Percentiles rank a stretch among this genome's conserved stretches.
These are phyloP conservation scores for Anacardium occidentale DNA, from an alignment of 345 rosid species.

Conservation along the genomic window DNA sequence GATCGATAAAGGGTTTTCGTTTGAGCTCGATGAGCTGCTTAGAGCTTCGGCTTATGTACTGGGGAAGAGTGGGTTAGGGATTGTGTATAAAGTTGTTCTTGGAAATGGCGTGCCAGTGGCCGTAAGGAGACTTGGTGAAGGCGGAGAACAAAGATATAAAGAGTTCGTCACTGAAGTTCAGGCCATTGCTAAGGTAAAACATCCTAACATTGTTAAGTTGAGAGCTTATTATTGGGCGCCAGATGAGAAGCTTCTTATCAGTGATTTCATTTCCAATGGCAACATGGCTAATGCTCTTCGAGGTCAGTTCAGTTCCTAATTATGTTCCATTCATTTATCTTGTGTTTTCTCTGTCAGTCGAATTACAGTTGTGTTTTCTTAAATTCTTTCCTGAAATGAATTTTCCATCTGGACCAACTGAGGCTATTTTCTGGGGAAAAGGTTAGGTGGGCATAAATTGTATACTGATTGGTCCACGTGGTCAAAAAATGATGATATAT, in stretches of 20 bases:
- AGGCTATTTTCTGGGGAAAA: not conserved
- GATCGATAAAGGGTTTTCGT: slow-evolving; percentile 82
- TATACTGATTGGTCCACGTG: slow-evolving; percentile 21
- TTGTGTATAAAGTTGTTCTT: slow-evolving; percentile 93
- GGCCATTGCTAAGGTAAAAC: slow-evolving; percentile 87
- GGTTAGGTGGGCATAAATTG: not conserved
- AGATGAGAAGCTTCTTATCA: slow-evolving; percentile 91
- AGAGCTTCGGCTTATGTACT: slow-evolving; percentile 95
- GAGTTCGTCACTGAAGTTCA: slow-evolving; percentile 89
- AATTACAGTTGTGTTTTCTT: not conserved
- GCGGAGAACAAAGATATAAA: slow-evolving; percentile 88
- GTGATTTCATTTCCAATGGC: slow-evolving; percentile 89
- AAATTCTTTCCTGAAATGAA: not conserved
- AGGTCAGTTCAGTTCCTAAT: slow-evolving; percentile 40
- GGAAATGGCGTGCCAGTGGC: slow-evolving; percentile 96
- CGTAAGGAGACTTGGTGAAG: slow-evolving; percentile 89
- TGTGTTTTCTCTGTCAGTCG: no score
- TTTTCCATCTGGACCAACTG: not conserved
- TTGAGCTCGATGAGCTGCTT: slow-evolving; percentile 89
- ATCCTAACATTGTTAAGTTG: slow-evolving; percentile 85
- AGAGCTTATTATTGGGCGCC: slow-evolving; percentile 99
- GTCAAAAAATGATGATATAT: slow-evolving; percentile 22
- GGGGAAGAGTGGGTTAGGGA: slow-evolving; percentile 98
- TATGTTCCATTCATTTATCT: not conserved
- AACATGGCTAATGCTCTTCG: slow-evolving; percentile 79